Conservation (phyloP, 164 flowering plant species). For the Umbilicus rupestris region DNA sequence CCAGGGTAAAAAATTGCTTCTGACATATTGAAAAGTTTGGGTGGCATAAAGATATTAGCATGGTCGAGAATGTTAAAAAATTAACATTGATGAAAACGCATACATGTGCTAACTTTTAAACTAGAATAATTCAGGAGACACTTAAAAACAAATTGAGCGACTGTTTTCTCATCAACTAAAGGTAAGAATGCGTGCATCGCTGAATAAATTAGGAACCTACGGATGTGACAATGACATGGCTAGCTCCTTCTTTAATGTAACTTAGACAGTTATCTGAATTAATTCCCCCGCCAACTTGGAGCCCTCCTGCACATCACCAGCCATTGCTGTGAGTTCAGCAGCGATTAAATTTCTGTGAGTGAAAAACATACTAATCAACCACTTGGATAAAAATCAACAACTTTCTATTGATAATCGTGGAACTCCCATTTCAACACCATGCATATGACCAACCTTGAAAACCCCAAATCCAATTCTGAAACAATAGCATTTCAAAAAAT, state of each 20-base stretch:
- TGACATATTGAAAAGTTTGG: background rate
- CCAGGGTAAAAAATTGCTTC: background rate
- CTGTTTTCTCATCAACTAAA: background rate
- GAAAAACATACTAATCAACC: background rate
- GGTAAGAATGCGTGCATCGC: too few species aligned
- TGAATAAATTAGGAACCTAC: conserved; percentile 29
- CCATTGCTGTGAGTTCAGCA: conserved; percentile 28
- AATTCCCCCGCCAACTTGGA: conserved; percentile 97
- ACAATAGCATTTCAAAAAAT: too few species aligned
- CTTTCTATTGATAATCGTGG: background rate
- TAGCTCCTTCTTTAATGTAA: conserved; percentile 83
- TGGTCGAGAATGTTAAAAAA: background rate
- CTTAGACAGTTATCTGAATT: conserved; percentile 53
- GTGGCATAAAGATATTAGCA: background rate
- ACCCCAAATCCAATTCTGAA: too few species aligned
- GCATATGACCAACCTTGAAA: background rate
- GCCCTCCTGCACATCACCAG: conserved; percentile 53
- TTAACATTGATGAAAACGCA: background rate
- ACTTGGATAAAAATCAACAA: background rate
- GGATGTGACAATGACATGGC: conserved; percentile 96
- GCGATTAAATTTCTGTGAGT: background rate
- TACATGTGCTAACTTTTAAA: background rate
- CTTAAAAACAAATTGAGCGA: background rate
- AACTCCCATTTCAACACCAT: background rate
- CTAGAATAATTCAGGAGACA: background rate